Evolutionary conservation across 2,329 filamentous ascomycete genomes (phyloP).

Genomic region (Xylariaceae sp.): DNA sequence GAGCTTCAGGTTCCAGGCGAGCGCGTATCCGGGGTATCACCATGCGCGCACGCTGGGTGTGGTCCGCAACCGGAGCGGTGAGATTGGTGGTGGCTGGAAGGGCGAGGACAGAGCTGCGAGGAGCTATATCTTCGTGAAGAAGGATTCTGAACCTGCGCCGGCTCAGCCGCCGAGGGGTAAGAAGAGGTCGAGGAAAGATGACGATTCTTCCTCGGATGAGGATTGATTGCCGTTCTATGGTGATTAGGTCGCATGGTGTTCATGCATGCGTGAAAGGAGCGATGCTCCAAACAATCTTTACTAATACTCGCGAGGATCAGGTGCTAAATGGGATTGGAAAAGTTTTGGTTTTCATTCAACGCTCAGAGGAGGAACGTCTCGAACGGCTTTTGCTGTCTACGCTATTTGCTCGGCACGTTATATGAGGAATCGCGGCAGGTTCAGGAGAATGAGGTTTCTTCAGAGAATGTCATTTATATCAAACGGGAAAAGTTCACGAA

Average conservation of each 20-base stretch:
- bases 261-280: too few species aligned
- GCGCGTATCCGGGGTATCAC: constrained; percentile 65
- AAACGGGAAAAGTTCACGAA: too few species aligned
- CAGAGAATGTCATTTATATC: not conserved
- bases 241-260: too few species aligned
- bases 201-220: constrained; percentile 29
- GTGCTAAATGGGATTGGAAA: too few species aligned
- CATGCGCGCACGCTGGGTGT: constrained; percentile 70
- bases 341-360: too few species aligned
- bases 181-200: constrained; percentile 30
- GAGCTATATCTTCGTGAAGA: constrained; percentile 58
- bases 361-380: too few species aligned
- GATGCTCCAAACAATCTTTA: not conserved
- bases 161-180: constrained; percentile 19
- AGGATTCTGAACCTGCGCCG: constrained; percentile 42
- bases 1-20: constrained; percentile 64
- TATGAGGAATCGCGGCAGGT: too few species aligned
- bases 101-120: constrained; percentile 49
- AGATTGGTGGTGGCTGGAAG: constrained; percentile 44
- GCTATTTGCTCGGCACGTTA: too few species aligned
- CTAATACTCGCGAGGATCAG: too few species aligned
- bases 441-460: not conserved
- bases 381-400: too few species aligned
- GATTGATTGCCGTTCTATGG: constrained; percentile 15
- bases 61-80: constrained; percentile 44